phyloP scores from a whole-genome alignment of 2,329 filamentous ascomycete genomes.

The Teratosphaeriaceae sp. region DNA sequence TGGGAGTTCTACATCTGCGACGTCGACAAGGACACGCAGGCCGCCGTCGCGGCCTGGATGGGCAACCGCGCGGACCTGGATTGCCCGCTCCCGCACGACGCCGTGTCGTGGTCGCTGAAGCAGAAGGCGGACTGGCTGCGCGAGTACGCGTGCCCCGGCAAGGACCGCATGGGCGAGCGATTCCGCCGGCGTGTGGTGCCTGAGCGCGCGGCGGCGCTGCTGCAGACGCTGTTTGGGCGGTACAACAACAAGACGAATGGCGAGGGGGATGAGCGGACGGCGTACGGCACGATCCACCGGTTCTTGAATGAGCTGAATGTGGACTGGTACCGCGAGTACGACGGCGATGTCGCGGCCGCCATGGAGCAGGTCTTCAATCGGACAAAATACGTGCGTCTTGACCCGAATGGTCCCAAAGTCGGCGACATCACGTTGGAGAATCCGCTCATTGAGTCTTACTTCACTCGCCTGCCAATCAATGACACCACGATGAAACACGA shows the following conservation, averaged over 20 bases:
- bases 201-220: slow-evolving; percentile 59
- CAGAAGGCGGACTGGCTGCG: slow-evolving; percentile 59
- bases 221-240: slow-evolving; percentile 62
- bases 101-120: slow-evolving; percentile 50
- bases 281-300: slow-evolving; percentile 47
- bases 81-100: slow-evolving; percentile 46
- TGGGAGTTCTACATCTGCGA: slow-evolving; percentile 94
- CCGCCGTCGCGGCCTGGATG: slow-evolving; percentile 65
- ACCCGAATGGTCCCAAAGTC: slow-evolving; percentile 80
- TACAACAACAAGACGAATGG: slow-evolving; percentile 49
- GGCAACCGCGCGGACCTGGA: slow-evolving; percentile 52
- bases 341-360: slow-evolving; percentile 73
- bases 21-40: slow-evolving; percentile 63
- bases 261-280: slow-evolving; percentile 47
- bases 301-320: slow-evolving; percentile 82
- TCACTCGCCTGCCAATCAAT: slow-evolving; percentile 79
- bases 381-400: slow-evolving; percentile 90
- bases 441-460: slow-evolving; percentile 89
- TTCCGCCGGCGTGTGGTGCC: slow-evolving; percentile 68
- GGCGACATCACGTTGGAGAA: slow-evolving; percentile 70
- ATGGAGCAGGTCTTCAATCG: slow-evolving; percentile 89
- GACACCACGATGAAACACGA: slow-evolving; percentile 70
- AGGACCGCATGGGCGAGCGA: slow-evolving; percentile 70
- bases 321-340: slow-evolving; percentile 86
- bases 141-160: slow-evolving; percentile 62